Evolutionary conservation across 140 eudicot species (phyloP).

Genomic region (Senecio squalidus): DNA sequence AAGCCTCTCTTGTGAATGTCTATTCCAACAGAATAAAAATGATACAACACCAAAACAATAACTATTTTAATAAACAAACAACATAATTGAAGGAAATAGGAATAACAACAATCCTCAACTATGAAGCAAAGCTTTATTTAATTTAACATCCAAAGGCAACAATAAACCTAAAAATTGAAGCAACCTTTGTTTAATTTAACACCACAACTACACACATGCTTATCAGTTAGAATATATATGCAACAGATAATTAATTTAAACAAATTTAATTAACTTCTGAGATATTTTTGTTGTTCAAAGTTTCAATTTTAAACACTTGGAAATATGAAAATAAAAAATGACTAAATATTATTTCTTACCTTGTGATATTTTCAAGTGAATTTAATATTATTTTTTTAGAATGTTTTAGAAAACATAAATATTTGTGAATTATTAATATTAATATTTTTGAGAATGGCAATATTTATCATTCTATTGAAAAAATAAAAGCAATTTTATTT

Average conservation of each 20-base stretch:
- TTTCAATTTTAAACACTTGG: too few species aligned
- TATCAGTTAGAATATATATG: slow-evolving; percentile 1
- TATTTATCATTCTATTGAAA: too few species aligned
- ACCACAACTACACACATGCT: not conserved
- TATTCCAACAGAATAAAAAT: not conserved
- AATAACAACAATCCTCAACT: slow-evolving; percentile 1
- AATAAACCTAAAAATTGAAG: slow-evolving; percentile 11
- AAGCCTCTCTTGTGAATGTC: too few species aligned
- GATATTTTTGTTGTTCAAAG: not conserved
- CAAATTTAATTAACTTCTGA: not conserved
- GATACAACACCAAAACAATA: not conserved
- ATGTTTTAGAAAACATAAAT: too few species aligned
- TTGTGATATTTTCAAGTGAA: too few species aligned
- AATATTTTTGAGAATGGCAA: too few species aligned
- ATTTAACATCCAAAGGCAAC: slow-evolving; percentile 2
- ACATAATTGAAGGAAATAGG: not conserved
- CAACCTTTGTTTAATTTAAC: slow-evolving; percentile 1
- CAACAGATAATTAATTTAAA: not conserved
- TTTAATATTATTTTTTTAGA: too few species aligned
- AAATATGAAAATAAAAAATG: not conserved
- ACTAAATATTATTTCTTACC: not conserved
- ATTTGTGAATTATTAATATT: too few species aligned
- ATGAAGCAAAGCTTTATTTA: not conserved
- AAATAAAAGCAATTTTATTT: too few species aligned
- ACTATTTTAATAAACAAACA: not conserved